Base-by-base conservation (phyloP, 768 basidiomycete species). In the Boletus pseudo-olivaceus region DNA sequence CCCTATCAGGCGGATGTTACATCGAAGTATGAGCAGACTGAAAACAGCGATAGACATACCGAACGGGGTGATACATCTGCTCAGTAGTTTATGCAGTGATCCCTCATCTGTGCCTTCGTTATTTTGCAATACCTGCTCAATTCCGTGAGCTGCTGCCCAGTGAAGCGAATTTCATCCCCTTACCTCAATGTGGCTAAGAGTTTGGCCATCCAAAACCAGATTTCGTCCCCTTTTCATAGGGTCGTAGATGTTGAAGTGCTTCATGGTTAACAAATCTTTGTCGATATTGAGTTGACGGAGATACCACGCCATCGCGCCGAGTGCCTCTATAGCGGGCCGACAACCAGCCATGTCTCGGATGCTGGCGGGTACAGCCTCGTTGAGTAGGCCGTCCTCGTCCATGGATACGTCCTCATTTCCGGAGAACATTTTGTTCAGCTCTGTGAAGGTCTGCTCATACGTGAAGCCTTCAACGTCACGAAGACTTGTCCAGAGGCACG, bases 181-280 rank as follows among this genome's bases (percentile, higher is more conserved):
- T 49, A 94, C 93, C 78, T 99, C 97, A 57, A 99, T 79, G 68
- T 99, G 97, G 15, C 92, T 89, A 49, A 99, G 77, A 0, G 93
- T 95, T 68, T 98, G 94, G 3, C 97, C 97, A 69, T 99, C 95
- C 40, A 99, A 77, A 0, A 90, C 80, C 51, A 98, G 73, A 27
- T 85, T 90, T 65, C 86, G 79, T n/a, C 93, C 94, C 56, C 81
- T 80, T 67, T 88, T 87, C 83, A 98, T 93, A 0, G 97, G 97
- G 70, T 98, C 93, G 65, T 96, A 97, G 37, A 97, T 78, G 62
- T 98, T 95, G 79, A 99, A 99, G 67, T 98, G 98, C 74, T 85
- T 89, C 88, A 97, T 94, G 51, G 86, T 90, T 64, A 99, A 71
- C 51, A 99, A 84, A 59, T 98, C 95, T 66, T 92, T 90, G 74